A percentile compares a stretch with the other conserved stretches of the same genome.
Conservation (phyloP, 768 basidiomycete genomes). For the Mrakia gelida region DNA sequence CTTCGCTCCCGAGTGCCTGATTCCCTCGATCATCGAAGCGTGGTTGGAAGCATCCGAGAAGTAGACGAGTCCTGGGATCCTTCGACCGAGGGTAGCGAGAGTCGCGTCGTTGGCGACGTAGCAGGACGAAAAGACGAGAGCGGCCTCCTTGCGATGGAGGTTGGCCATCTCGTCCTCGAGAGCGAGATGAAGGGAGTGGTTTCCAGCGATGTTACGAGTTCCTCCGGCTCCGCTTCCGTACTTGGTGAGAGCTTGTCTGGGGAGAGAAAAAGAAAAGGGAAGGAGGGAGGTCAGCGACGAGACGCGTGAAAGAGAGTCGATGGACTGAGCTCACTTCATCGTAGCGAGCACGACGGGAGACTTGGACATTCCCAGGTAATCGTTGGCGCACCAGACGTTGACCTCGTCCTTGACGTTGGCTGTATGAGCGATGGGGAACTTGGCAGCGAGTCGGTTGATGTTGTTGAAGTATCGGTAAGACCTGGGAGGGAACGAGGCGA, state of each 20-base stretch:
- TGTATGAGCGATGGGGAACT: constrained; percentile 98
- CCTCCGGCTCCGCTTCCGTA: constrained; percentile 98
- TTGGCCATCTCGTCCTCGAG: constrained; percentile 88
- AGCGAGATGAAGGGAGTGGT: constrained; percentile 87
- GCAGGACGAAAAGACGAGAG: constrained; percentile 96
- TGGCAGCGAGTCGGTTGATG: constrained; percentile 90
- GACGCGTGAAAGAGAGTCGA: background rate
- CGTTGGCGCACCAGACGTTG: constrained; percentile 98
- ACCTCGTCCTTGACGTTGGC: constrained; percentile 82
- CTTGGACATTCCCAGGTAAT: constrained; percentile 97
- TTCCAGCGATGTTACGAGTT: constrained; percentile 98
- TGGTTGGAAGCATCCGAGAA: constrained; percentile 97
- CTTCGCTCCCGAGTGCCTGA: constrained; percentile 89
- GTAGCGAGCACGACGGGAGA: constrained; percentile 93
- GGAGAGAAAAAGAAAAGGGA: constrained; percentile 19
- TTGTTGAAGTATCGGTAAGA: constrained; percentile 92
- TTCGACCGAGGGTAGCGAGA: constrained; percentile 85
- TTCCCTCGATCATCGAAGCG: constrained; percentile 99
- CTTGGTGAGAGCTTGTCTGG: constrained; percentile 81
- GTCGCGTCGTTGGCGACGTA: constrained; percentile 99
- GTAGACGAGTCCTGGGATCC: constrained; percentile 90
- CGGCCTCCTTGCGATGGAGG: constrained; percentile 89
- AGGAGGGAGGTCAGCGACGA: constrained; percentile 30
- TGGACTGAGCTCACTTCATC: constrained; percentile 70
- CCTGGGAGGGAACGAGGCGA: constrained; percentile 23